These are phyloP conservation scores for Fragilaria crotonensis DNA, from an alignment of 108 stramenopile genomes.

Conservation along the genomic window DNA sequence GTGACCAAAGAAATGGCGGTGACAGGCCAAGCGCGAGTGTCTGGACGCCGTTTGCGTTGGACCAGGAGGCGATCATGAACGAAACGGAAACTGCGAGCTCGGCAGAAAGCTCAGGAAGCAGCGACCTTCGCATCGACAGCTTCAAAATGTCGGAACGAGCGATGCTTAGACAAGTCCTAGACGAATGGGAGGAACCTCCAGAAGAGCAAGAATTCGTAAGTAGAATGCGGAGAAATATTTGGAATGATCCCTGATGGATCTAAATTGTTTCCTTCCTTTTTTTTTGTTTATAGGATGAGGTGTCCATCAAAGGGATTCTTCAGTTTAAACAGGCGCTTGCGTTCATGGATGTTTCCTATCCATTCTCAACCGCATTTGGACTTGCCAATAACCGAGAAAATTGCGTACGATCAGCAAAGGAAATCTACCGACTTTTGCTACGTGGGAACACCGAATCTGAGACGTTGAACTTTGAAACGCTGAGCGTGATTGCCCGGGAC, in stretches of 20 bases:
- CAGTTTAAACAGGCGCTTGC: conserved; percentile 40
- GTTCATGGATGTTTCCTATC: conserved; percentile 48
- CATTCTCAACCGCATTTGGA: conserved; percentile 57
- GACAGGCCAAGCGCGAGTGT: too few species aligned
- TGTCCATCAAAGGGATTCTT: conserved; percentile 34
- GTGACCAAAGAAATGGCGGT: not conserved
- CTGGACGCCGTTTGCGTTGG: too few species aligned
- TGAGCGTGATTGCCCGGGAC: conserved; percentile 35
- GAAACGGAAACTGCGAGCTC: too few species aligned
- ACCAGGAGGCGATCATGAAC: too few species aligned
- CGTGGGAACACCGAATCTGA: conserved; percentile 4
- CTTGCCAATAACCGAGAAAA: conserved; percentile 39
- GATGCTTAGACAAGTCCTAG: not conserved
- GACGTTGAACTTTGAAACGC: conserved; percentile 41
- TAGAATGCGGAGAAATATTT: too few species aligned
- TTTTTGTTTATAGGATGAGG: conserved; percentile 7
- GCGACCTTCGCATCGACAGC: too few species aligned
- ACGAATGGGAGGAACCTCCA: not conserved
- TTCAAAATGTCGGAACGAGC: too few species aligned
- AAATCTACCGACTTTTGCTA: conserved; percentile 42
- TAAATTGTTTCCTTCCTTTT: not conserved
- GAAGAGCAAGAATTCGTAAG: not conserved
- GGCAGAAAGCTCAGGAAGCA: too few species aligned
- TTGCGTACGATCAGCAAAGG: conserved; percentile 49
- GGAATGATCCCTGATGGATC: too few species aligned